Conservation (phyloP, 305 asterid genomes). For the Ajuga reptans region DNA sequence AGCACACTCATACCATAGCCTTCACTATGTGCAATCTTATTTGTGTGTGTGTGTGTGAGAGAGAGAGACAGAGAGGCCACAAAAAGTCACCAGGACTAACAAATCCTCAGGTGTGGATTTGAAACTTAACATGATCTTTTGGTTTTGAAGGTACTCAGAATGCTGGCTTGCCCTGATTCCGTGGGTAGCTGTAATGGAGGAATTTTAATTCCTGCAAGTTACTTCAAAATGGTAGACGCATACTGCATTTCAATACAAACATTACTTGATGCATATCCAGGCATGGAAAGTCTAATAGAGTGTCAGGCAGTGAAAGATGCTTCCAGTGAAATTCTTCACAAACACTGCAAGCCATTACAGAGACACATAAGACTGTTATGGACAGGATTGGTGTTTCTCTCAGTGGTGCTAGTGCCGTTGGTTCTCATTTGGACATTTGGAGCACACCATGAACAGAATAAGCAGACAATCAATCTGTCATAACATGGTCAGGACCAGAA, state of each 20-base stretch:
- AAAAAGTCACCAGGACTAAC: conserved; percentile 23
- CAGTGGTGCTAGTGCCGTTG: conserved; percentile 51
- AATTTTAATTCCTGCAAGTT: conserved; percentile 37
- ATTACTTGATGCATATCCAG: conserved; percentile 60
- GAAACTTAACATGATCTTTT: conserved; percentile 7
- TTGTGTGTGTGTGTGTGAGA: conserved; percentile 1
- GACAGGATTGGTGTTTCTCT: conserved; percentile 45
- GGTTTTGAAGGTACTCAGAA: conserved; percentile 34
- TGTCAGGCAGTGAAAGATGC: conserved; percentile 59
- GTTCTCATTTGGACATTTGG: conserved; percentile 44
- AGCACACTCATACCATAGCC: not conserved
- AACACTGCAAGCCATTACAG: conserved; percentile 65
- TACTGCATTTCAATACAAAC: conserved; percentile 57
- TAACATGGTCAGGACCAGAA: conserved; percentile 19
- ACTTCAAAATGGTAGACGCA: conserved; percentile 38
- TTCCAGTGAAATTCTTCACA: conserved; percentile 47
- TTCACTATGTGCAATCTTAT: not conserved
- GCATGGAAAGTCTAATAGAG: conserved; percentile 56
- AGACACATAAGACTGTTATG: conserved; percentile 46
- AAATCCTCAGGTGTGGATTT: not conserved
- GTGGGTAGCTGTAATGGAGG: conserved; percentile 62
- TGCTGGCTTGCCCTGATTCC: conserved; percentile 55
- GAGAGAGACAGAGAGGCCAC: not conserved
- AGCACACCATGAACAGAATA: conserved; percentile 30
- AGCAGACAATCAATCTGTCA: conserved; percentile 5